A percentile compares a stretch with the other conserved stretches of the same genome.
phyloP scores from a whole-genome alignment of 2,329 filamentous ascomycete genomes.

The Curvularia sp. region DNA sequence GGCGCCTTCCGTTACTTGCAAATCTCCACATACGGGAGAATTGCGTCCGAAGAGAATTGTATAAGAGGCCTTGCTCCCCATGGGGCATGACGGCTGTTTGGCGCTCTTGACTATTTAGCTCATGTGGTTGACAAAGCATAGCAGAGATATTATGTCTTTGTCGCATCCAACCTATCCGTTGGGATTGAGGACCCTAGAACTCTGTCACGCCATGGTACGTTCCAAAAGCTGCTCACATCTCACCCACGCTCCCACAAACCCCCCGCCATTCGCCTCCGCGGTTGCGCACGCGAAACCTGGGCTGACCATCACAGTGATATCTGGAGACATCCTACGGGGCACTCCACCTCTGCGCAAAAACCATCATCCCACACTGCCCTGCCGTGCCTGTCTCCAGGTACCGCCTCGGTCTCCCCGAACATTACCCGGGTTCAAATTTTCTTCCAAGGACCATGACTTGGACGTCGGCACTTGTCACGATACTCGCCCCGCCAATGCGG shows the following conservation, averaged over 20 bases:
- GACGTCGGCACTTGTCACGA: conserved; percentile 14
- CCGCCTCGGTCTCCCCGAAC: conserved; percentile 19
- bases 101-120: conserved; percentile 2
- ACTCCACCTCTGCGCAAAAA: conserved; percentile 11
- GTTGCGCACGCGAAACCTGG: conserved; percentile 5
- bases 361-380: conserved; percentile 12
- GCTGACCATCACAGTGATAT: conserved; percentile 13
- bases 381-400: conserved; percentile 10
- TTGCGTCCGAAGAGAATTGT: conserved; percentile 17
- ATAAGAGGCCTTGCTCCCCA: conserved; percentile 20
- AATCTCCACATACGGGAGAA: conserved; percentile 25
- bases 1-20: conserved; percentile 5
- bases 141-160: neutral
- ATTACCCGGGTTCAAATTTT: conserved; percentile 22
- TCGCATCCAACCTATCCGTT: neutral
- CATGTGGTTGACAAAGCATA: conserved; percentile 1
- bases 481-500: conserved; percentile 13
- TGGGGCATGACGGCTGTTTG: conserved; percentile 18
- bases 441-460: conserved; percentile 8
- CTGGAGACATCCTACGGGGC: conserved; percentile 10
- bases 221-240: neutral
- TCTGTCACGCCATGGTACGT: conserved; percentile 5
- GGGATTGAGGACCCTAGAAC: neutral
- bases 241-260: neutral
- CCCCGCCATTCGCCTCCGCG: conserved; percentile 3